These are phyloP conservation scores for Hyaloscypha finlandica DNA, from an alignment of 495 filamentous ascomycete species.

Conservation along the genomic window DNA sequence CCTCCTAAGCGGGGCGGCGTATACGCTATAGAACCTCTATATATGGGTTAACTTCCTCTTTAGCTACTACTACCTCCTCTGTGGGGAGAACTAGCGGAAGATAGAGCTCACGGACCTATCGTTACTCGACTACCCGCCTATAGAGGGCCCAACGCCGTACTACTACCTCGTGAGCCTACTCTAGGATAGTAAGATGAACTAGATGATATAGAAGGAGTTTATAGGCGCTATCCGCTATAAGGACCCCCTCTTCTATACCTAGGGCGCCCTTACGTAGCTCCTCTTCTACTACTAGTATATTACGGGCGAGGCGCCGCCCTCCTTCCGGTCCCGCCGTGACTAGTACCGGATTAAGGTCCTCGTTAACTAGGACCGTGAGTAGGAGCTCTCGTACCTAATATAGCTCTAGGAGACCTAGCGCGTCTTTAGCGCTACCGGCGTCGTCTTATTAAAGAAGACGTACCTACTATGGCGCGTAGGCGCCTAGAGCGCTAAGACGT, in stretches of 20 bases:
- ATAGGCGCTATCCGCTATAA: neutral
- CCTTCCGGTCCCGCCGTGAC: neutral
- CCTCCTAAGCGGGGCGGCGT: neutral
- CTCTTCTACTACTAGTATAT: constrained; percentile 11
- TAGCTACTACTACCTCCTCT: constrained; percentile 10
- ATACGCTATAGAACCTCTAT: constrained; percentile 1
- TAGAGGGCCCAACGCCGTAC: neutral
- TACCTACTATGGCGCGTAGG: neutral
- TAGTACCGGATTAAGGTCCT: constrained; percentile 16
- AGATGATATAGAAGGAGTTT: constrained; percentile 10
- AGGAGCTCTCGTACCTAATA: constrained; percentile 6
- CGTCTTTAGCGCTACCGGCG: too few relatives aligned
- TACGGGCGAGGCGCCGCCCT: neutral
- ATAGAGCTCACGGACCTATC: constrained; percentile 7
- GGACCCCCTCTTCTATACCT: neutral
- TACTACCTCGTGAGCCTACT: neutral
- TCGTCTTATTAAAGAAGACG: neutral
- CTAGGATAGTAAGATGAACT: constrained; percentile 9
- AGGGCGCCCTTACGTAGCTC: constrained; percentile 10
- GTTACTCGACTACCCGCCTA: neutral
- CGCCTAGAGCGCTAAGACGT: neutral
- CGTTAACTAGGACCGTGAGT: neutral
- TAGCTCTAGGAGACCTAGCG: too few relatives aligned
- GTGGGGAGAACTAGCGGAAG: constrained; percentile 9
- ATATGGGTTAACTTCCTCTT: neutral